Percentiles rank a stretch among this genome's conserved stretches.
These are phyloP conservation scores for Isoetes engelmannii DNA, from an alignment of 83 land plant genomes.

Conservation along the genomic window DNA sequence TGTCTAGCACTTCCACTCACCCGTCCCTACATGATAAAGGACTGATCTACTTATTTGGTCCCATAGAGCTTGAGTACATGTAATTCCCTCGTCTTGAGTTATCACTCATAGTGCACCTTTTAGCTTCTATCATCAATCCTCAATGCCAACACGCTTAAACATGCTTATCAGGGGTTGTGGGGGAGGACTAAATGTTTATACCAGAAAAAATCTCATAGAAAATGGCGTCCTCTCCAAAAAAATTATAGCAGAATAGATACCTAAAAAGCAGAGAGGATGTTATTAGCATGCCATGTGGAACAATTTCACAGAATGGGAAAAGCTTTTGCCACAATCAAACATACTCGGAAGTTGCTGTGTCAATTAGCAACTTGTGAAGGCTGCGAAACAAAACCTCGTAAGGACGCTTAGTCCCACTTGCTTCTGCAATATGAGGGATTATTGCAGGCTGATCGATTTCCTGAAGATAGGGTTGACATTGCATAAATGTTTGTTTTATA, in stretches of 20 bases:
- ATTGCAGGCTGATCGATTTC: slow-evolving; percentile 97
- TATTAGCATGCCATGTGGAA: not conserved
- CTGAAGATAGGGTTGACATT: slow-evolving; percentile 26
- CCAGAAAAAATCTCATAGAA: slow-evolving; percentile 97
- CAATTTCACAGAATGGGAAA: not conserved
- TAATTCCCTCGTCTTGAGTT: too few species aligned
- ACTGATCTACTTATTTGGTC: too few species aligned
- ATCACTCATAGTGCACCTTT: too few species aligned
- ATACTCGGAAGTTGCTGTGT: slow-evolving; percentile 99
- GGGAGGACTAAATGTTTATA: slow-evolving; percentile 20
- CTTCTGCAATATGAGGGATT: slow-evolving; percentile 99
- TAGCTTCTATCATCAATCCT: too few species aligned
- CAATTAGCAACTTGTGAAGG: slow-evolving; percentile 97
- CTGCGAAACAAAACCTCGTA: slow-evolving; percentile 99
- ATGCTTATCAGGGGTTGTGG: not conserved
- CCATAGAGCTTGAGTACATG: too few species aligned
- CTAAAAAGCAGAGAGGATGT: slow-evolving; percentile 33
- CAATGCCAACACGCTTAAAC: not conserved
- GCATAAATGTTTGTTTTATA: too few species aligned
- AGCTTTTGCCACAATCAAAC: not conserved
- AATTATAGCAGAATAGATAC: slow-evolving; percentile 87
- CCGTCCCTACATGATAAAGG: too few species aligned
- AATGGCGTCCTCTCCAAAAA: slow-evolving; percentile 91
- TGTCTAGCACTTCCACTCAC: too few species aligned
- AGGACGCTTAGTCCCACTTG: slow-evolving; percentile 81